Evolutionary conservation across 2,329 filamentous ascomycete species (phyloP).

Genomic region (Ascochyta pisi): DNA sequence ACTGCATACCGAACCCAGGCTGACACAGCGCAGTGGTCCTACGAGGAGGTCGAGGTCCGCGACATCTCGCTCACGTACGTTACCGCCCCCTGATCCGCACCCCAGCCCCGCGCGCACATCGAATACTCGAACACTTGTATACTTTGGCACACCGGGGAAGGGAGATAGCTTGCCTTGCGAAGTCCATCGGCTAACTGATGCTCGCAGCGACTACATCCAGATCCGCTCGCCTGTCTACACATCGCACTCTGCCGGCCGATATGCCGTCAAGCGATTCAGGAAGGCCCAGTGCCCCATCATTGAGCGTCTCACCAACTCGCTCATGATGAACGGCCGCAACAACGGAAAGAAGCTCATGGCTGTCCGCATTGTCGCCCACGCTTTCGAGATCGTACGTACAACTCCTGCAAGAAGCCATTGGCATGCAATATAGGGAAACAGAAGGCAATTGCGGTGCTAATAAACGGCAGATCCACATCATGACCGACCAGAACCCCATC

Average conservation of each 20-base stretch:
- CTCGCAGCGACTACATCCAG: conserved; percentile 95
- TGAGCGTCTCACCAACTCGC: conserved; percentile 99
- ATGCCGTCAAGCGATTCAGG: conserved; percentile 99
- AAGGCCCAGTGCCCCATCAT: conserved; percentile 99
- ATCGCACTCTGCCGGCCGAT: conserved; percentile 97
- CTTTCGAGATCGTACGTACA: conserved; percentile 95
- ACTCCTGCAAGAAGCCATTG: not conserved
- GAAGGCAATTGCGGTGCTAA: conserved; percentile 18
- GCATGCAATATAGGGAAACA: not conserved
- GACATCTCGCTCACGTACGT: conserved; percentile 99
- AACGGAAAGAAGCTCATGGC: conserved; percentile 99
- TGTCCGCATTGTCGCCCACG: conserved; percentile 97
- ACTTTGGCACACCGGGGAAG: conserved; percentile 26
- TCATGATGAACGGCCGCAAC: conserved; percentile 99
- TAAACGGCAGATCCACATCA: conserved; percentile 87
- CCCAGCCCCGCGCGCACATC: conserved; percentile 18
- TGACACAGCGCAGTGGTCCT: conserved; percentile 69
- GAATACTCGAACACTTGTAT: conserved; percentile 14
- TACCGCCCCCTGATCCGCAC: conserved; percentile 21
- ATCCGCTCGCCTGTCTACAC: conserved; percentile 99
- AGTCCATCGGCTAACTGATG: conserved; percentile 42
- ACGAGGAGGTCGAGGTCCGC: conserved; percentile 99
- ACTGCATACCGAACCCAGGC: conserved; percentile 8
- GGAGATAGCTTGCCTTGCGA: conserved; percentile 22
- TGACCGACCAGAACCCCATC: conserved; percentile 99